These are phyloP conservation scores for Amanita exitialis DNA, from an alignment of 768 basidiomycete species.

Conservation along the genomic window DNA sequence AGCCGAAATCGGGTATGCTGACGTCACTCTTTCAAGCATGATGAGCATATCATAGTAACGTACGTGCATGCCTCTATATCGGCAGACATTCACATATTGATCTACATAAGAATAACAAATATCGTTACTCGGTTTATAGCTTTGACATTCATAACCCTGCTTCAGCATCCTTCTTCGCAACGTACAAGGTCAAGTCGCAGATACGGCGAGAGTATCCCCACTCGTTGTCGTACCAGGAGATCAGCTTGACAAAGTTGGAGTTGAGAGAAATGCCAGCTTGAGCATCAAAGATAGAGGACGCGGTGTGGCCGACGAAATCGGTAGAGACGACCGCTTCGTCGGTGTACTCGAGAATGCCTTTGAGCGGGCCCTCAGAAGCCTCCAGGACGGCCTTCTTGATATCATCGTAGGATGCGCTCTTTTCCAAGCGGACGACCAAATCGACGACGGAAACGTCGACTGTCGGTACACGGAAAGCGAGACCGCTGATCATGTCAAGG, in stretches of 20 bases:
- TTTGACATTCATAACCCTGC: background rate
- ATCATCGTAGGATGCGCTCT: constrained; percentile 66
- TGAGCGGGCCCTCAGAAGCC: constrained; percentile 52
- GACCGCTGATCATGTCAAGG: constrained; percentile 38
- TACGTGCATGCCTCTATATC: background rate
- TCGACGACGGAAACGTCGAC: constrained; percentile 92
- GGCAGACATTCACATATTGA: background rate
- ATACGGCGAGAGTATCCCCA: constrained; percentile 89
- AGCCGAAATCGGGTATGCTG: no score
- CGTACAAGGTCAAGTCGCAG: constrained; percentile 71
- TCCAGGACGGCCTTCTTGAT: constrained; percentile 75
- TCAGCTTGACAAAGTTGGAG: constrained; percentile 84
- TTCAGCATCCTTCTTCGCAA: constrained; percentile 53
- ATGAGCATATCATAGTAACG: no score
- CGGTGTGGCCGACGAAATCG: constrained; percentile 67
- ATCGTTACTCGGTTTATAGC: background rate
- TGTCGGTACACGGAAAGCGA: constrained; percentile 91
- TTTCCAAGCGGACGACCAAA: constrained; percentile 81
- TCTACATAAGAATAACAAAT: constrained; percentile 3
- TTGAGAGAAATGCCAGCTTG: constrained; percentile 80
- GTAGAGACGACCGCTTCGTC: constrained; percentile 84
- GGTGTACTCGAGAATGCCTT: constrained; percentile 74
- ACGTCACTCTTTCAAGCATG: no score
- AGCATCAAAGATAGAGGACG: constrained; percentile 87
- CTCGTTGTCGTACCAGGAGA: constrained; percentile 93